Conservation (phyloP, 176 grass and related monocot species). For the Guadua angustifolia region DNA sequence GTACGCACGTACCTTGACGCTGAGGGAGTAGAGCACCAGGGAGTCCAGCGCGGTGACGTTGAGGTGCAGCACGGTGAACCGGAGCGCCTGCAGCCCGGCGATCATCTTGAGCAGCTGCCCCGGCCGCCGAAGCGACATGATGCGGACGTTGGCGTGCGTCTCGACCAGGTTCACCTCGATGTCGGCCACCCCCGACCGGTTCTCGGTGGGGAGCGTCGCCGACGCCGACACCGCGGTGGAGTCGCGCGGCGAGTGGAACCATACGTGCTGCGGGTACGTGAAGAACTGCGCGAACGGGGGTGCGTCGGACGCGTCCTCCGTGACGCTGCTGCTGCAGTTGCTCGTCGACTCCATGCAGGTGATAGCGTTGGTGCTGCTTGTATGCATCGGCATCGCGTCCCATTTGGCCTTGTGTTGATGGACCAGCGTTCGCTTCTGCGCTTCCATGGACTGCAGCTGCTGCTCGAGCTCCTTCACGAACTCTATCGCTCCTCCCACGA, state of each 20-base stretch:
- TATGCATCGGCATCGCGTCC: background rate
- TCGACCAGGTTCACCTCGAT: conserved; percentile 89
- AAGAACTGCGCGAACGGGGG: conserved; percentile 90
- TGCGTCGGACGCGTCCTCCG: conserved; percentile 39
- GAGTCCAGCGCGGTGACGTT: conserved; percentile 68
- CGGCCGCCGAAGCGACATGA: conserved; percentile 61
- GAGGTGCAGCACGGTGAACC: conserved; percentile 79
- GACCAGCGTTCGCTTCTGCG: conserved; percentile 63
- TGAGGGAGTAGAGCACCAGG: conserved; percentile 77
- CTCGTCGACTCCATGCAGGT: conserved; percentile 45
- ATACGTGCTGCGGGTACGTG: conserved; percentile 85
- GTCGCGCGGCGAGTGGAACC: conserved; percentile 65
- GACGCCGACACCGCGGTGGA: background rate
- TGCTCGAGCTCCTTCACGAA: conserved; percentile 98
- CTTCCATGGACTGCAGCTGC: conserved; percentile 81
- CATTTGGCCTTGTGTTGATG: conserved; percentile 16
- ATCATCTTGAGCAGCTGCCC: conserved; percentile 73
- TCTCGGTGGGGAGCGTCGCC: conserved; percentile 17
- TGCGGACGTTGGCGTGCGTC: conserved; percentile 79
- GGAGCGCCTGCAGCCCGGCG: conserved; percentile 63
- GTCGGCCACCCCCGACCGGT: conserved; percentile 65
- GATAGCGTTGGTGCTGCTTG: background rate
- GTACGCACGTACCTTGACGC: conserved; percentile 64
- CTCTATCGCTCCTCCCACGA: conserved; percentile 91
- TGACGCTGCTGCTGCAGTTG: conserved; percentile 58